A percentile compares a stretch with the other conserved stretches of the same genome.
Evolutionary conservation across 2,329 filamentous ascomycete genomes (phyloP).

Genomic region (Curvularia verruculosa): DNA sequence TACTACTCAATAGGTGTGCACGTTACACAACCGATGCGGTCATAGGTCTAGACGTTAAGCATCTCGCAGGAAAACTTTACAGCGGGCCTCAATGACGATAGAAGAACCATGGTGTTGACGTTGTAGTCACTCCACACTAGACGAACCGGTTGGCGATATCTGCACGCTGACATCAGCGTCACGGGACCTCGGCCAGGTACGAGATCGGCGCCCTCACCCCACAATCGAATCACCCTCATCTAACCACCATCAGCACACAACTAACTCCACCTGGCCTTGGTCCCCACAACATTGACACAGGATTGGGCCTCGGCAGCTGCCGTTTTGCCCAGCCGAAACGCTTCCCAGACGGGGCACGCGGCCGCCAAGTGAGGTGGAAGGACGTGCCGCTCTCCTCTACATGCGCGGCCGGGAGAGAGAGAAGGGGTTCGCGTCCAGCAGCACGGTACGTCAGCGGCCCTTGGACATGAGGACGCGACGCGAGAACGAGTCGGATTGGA

Average conservation of each 20-base stretch:
- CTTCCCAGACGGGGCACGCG: slow-evolving; percentile 11
- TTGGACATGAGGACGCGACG: slow-evolving; percentile 22
- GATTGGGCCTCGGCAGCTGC: slow-evolving; percentile 25
- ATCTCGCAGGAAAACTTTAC: background rate
- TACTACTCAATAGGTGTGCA: background rate
- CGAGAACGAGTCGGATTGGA: slow-evolving; percentile 39
- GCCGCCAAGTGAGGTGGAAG: slow-evolving; percentile 15
- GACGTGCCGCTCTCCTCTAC: slow-evolving; percentile 13
- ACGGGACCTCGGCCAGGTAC: slow-evolving; percentile 17
- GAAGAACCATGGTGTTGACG: slow-evolving; percentile 6
- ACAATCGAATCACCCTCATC: slow-evolving; percentile 26
- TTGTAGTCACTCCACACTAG: slow-evolving; percentile 9
- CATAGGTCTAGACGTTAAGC: background rate
- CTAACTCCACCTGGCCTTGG: slow-evolving; percentile 27
- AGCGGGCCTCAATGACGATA: slow-evolving; percentile 10
- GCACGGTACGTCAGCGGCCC: slow-evolving; percentile 31
- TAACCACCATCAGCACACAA: slow-evolving; percentile 17
- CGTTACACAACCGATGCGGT: background rate
- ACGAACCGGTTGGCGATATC: slow-evolving; percentile 9
- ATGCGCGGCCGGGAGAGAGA: slow-evolving; percentile 46
- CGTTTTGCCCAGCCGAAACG: slow-evolving; percentile 23
- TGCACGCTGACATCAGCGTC: slow-evolving; percentile 17
- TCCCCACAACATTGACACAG: slow-evolving; percentile 12
- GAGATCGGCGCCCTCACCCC: slow-evolving; percentile 23
- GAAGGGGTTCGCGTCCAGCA: slow-evolving; percentile 19